These are phyloP conservation scores for Circinella umbellata DNA, from an alignment of 371 early-diverging fungal species.

Conservation along the genomic window DNA sequence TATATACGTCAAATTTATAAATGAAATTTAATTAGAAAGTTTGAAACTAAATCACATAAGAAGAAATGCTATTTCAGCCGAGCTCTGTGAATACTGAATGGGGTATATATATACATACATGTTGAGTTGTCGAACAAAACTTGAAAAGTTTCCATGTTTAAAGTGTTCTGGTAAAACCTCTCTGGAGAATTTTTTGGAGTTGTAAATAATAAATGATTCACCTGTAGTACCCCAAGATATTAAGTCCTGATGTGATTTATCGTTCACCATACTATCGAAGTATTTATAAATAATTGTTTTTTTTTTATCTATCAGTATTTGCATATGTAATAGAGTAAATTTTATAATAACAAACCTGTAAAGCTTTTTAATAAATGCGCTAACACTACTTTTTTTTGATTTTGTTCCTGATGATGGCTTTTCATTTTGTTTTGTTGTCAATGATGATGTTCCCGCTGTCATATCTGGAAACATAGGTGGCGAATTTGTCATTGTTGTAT, in stretches of 20 bases:
- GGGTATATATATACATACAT: slow-evolving; percentile 65
- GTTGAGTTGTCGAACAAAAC: slow-evolving; percentile 96
- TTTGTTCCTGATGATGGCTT: slow-evolving; percentile 19
- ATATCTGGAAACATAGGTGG: slow-evolving; percentile 8
- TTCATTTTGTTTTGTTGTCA: slow-evolving; percentile 22
- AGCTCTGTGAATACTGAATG: too few relatives aligned
- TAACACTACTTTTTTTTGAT: slow-evolving; percentile 15
- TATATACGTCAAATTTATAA: background rate
- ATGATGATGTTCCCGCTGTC: background rate
- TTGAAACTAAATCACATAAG: too few relatives aligned
- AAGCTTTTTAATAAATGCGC: slow-evolving; percentile 35
- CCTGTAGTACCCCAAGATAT: slow-evolving; percentile 81
- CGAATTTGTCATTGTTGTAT: background rate
- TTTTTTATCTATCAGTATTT: too few relatives aligned
- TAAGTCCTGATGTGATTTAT: slow-evolving; percentile 66
- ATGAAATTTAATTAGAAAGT: too few relatives aligned
- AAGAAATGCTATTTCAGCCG: too few relatives aligned
- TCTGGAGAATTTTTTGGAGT: slow-evolving; percentile 79
- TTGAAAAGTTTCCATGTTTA: slow-evolving; percentile 92
- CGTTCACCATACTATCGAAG: slow-evolving; percentile 69
- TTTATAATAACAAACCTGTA: slow-evolving; percentile 30
- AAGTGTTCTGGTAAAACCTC: slow-evolving; percentile 87
- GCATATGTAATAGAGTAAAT: too few relatives aligned
- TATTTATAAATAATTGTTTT: too few relatives aligned
- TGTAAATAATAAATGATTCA: slow-evolving; percentile 70